Base-by-base conservation (phyloP, 306 rosid species). In the Cucumis melo region DNA sequence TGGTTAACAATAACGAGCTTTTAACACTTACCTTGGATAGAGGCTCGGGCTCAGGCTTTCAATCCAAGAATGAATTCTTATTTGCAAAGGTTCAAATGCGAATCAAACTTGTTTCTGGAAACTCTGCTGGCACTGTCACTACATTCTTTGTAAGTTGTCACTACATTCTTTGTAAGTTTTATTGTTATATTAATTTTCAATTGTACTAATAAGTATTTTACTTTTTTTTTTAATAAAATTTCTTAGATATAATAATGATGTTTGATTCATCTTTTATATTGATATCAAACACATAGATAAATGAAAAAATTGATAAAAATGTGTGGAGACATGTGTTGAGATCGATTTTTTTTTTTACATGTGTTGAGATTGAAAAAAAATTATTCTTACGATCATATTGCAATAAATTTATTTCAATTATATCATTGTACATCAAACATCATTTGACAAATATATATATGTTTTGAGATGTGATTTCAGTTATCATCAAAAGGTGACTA, bases 101-200 rank as follows among this genome's bases (percentile, higher is more conserved):
- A 48, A 70, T 91, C 82, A 88, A 91, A 42, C 89, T 91, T 6
- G 93, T 91, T 4, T 64, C 89, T 0, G 88, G 90, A 23, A 88
- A 91, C 78, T 91, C 96, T 14, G 96, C 93, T 2, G 96, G 96
- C 67, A 91, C 93, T 2, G 96, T 88, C 78, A 88, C 96, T 1
- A 87, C 93, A 23, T 91, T 87, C 76, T 91, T 87, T 60, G 93
- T 91, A 80, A 84, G 93, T n/a, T 2, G 96, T 88, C 78, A 88
- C 96, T 1, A 87, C 93, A 23, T 91, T 87, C 76, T 91, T 87
- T 60, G 93, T 91, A 80, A 84, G 29, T 27, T 2, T 27, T 27
- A 27, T 27, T 27, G 29, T 2, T 27, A 27, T 27, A 27, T n/a
- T n/a, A n/a, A n/a, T 0, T 27, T 27, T 2, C 1, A 27, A 27